Conservation (phyloP, 441 rosid species). For the Mallotus japonicus region DNA sequence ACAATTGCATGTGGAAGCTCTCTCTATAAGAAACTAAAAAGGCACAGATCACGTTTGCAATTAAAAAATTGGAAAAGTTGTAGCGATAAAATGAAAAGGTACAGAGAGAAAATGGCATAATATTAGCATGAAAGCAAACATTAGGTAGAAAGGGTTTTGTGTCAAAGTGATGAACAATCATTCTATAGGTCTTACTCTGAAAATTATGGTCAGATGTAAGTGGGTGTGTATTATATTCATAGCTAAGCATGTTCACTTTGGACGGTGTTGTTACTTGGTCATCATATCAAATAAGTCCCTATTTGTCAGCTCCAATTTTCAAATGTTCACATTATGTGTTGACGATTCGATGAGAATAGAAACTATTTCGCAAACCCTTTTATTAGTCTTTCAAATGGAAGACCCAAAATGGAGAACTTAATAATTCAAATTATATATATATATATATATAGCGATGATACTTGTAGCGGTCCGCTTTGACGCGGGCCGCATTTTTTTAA, state of each 20-base stretch:
- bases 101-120: neutral
- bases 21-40: neutral
- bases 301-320: conserved; percentile 12
- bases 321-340: conserved; percentile 2
- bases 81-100: neutral
- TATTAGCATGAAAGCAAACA: conserved; percentile 20
- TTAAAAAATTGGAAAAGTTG: neutral
- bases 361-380: neutral
- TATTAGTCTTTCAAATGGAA: no score
- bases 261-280: conserved; percentile 13
- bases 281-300: neutral
- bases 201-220: conserved; percentile 7
- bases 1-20: conserved; percentile 16
- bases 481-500: no score
- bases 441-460: no score
- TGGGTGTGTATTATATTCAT: neutral
- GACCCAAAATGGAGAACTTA: neutral
- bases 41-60: neutral
- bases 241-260: neutral
- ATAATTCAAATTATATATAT: no score
- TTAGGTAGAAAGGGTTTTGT: conserved; percentile 6
- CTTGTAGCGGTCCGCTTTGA: no score
- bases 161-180: conserved; percentile 13
- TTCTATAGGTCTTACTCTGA: conserved; percentile 1
- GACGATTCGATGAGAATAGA: neutral